Base-by-base conservation (phyloP, 306 rosid genomes). In the Acmispon strigosus region DNA sequence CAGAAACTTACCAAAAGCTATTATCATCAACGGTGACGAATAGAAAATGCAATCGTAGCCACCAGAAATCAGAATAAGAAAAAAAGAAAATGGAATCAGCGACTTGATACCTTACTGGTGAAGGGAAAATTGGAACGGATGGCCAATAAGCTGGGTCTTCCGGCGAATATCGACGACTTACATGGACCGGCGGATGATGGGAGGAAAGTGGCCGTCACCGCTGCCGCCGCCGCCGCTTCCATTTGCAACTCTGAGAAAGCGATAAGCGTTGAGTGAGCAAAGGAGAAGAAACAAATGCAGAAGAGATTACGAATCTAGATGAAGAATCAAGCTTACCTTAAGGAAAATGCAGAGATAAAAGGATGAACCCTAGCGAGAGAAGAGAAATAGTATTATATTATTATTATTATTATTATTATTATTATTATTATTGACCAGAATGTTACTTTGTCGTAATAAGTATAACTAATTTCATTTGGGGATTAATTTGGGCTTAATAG, bases 31-130 rank as follows among this genome's bases (percentile, higher is more conserved):
- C 22, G 50, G 42, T 2, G 41, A 58, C 14, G 54, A 68, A 29
- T 72, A 60, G 16, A 36, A 54, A 19, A 27, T 7, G 16, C 27
- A 76, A 51, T 49, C 42, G 10, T 10, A 27, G 39, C 2, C 52
- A 20, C 29, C 34, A 10, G 19, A 12, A 22, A 9, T 10, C 16
- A 29, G 7, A 29, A 62, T 65, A 3, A 53, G 6, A 2, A 2
- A 63, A 62, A 39, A 62, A 53, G 69, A 18, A 44, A 76, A 37
- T 59, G 54, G 48, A 80, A 42, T 9, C 41, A 77, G 5, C 2
- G 27, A 60, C 37, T 66, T 2, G 45, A 51, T 78, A 92, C 98
- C 84, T 85, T 89, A 57, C 55, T 48, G 13, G 89, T 62, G 74
- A 75, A 56, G 39, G 70, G 82, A 22, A 53, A 65, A 64, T 80